Evolutionary conservation across 2,329 filamentous ascomycete species (phyloP).

Genomic region (Apiospora koreana): DNA sequence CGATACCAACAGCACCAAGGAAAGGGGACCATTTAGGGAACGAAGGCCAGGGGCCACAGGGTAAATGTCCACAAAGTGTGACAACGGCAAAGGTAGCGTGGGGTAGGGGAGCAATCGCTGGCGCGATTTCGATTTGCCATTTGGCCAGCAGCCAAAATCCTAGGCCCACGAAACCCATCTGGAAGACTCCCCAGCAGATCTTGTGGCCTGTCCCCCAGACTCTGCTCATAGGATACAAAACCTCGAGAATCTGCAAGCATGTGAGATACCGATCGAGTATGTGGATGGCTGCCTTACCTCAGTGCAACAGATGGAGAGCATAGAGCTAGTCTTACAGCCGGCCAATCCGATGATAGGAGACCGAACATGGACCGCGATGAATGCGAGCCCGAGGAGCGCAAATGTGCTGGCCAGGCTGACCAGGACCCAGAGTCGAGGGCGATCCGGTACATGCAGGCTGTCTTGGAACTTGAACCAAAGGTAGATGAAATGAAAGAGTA

Average conservation of each 20-base stretch:
- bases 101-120: no score
- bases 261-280: background rate
- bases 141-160: no score
- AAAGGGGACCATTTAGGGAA: no score
- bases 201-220: no score
- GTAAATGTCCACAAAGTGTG: no score
- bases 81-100: no score
- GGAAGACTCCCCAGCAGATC: no score
- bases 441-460: background rate
- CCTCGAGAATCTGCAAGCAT: background rate
- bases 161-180: no score
- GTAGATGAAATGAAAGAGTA: background rate
- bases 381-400: background rate
- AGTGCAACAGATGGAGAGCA: background rate
- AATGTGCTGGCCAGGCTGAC: background rate
- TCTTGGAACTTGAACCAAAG: background rate
- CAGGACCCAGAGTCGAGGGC: background rate
- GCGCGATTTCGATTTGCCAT: no score
- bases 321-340: background rate
- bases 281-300: background rate
- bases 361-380: background rate
- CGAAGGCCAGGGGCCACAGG: no score
- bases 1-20: no score
- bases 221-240: background rate
- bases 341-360: background rate